These are phyloP conservation scores for Candida labiduridarum DNA, from an alignment of 1,139 yeast species.

Conservation along the genomic window DNA sequence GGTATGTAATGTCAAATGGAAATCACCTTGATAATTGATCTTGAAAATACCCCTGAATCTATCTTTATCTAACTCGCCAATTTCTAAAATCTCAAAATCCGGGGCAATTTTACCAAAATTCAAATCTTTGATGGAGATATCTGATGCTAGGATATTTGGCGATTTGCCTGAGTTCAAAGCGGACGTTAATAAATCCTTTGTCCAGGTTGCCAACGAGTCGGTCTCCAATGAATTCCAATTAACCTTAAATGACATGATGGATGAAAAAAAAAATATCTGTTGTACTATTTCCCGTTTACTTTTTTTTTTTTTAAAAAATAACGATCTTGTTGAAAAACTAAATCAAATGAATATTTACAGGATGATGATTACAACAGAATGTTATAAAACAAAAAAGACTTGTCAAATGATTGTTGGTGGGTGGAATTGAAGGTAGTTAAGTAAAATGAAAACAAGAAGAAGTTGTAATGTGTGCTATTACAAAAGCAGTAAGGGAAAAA, in stretches of 20 bases:
- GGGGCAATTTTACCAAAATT: conserved; percentile 82
- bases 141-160: conserved; percentile 76
- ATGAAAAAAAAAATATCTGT: no score
- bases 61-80: conserved; percentile 82
- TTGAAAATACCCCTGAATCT: conserved; percentile 85
- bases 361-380: background rate
- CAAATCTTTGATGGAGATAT: conserved; percentile 70
- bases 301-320: background rate
- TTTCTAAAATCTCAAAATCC: conserved; percentile 76
- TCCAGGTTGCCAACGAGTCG: conserved; percentile 65
- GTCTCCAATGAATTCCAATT: conserved; percentile 81
- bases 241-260: conserved; percentile 73
- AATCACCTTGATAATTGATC: conserved; percentile 78
- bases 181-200: conserved; percentile 69
- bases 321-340: no score
- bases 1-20: conserved; percentile 76
- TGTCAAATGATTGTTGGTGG: background rate
- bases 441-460: background rate
- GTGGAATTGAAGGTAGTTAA: background rate
- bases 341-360: background rate
- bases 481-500: background rate
- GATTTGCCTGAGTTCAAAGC: conserved; percentile 77
- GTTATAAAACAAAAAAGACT: background rate
- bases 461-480: conserved; percentile 1
- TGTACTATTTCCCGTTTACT: background rate